phyloP scores from a whole-genome alignment of 176 grass and related monocot species.

The Bolboschoenus planiculmis region DNA sequence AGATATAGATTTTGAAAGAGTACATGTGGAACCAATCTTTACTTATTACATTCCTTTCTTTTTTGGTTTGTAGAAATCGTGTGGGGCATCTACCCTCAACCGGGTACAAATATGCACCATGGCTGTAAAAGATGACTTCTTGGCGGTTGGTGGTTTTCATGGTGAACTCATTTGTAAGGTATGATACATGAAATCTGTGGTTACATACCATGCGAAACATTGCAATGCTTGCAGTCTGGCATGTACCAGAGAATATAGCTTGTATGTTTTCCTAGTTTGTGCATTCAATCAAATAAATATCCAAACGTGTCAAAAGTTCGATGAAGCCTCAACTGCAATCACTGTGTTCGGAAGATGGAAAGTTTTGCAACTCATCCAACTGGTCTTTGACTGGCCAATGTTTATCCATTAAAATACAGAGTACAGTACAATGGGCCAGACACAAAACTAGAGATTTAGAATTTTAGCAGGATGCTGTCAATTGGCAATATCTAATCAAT shows the following conservation, averaged over 20 bases:
- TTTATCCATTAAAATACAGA: background rate
- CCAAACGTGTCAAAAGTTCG: background rate
- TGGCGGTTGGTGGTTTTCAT: constrained; percentile 84
- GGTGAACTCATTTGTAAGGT: constrained; percentile 98
- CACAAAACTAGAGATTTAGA: too few relatives aligned
- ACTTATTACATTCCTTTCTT: background rate
- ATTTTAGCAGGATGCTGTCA: background rate
- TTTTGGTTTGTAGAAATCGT: constrained; percentile 40
- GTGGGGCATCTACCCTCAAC: constrained; percentile 51
- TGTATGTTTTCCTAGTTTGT: background rate
- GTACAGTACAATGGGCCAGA: background rate
- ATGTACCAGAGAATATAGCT: background rate
- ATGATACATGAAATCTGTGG: background rate
- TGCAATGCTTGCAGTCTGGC: background rate
- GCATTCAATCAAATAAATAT: background rate
- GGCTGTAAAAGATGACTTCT: constrained; percentile 57
- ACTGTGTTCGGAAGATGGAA: background rate
- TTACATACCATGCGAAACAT: background rate
- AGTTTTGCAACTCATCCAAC: background rate
- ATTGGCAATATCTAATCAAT: background rate
- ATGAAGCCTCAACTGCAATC: background rate
- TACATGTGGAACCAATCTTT: background rate
- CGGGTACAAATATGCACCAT: constrained; percentile 93
- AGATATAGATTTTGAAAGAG: background rate
- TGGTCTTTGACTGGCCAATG: background rate